Evolutionary conservation across 1,284 basidiomycete species (phyloP).

Genomic region (Fistulinella cinereoalba): DNA sequence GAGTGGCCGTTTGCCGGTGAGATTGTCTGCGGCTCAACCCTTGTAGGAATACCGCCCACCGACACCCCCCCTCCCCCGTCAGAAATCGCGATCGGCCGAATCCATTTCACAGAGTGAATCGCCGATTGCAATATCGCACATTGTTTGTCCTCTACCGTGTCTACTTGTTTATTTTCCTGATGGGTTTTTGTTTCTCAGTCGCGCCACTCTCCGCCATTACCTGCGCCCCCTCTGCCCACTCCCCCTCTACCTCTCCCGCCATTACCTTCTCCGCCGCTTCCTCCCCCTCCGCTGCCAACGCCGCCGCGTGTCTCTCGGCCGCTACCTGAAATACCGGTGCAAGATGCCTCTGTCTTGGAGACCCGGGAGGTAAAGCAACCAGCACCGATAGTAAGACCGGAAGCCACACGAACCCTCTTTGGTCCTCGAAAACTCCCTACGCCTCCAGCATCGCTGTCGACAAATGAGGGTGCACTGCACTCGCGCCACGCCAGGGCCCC

Average conservation of each 20-base stretch:
- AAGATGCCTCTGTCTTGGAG: conserved; percentile 13
- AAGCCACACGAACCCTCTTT: conserved; percentile 21
- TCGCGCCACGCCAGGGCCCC: conserved; percentile 18
- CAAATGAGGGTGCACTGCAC: conserved; percentile 20
- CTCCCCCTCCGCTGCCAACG: conserved; percentile 28
- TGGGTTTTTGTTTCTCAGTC: conserved; percentile 15
- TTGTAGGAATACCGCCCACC: conserved; percentile 52
- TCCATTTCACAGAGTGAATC: conserved; percentile 28
- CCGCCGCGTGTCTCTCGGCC: conserved; percentile 31
- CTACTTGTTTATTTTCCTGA: conserved; percentile 3
- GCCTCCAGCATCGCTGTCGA: conserved; percentile 28
- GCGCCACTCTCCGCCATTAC: conserved; percentile 32
- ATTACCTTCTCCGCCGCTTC: conserved; percentile 27
- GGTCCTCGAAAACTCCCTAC: conserved; percentile 35
- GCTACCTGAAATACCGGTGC: conserved; percentile 31
- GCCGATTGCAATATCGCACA: conserved; percentile 29
- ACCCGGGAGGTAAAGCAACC: conserved; percentile 22
- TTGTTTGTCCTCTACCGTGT: conserved; percentile 14
- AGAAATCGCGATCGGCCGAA: conserved; percentile 32
- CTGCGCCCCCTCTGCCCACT: conserved; percentile 22
- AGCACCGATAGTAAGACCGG: conserved; percentile 17
- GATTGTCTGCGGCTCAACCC: conserved; percentile 3
- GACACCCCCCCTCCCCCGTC: conserved; percentile 51
- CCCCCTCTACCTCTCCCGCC: no score
- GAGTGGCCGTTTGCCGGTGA: conserved; percentile 10